These are phyloP conservation scores for Nemania sp. DNA, from an alignment of 2,329 filamentous ascomycete species.

Conservation along the genomic window DNA sequence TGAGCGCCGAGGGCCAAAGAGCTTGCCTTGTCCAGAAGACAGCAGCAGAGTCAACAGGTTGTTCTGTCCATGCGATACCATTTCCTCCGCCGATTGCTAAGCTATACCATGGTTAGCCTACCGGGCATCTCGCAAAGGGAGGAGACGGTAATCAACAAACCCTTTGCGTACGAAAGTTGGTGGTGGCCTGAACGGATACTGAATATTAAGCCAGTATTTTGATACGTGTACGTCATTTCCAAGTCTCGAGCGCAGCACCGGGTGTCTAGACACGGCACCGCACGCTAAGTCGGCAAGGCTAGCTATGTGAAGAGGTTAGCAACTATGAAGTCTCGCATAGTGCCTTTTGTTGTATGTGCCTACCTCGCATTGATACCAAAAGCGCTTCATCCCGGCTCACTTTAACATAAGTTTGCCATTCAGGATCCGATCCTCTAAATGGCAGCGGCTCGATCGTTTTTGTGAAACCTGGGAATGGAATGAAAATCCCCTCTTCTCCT, in stretches of 20 bases:
- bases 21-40: conserved; percentile 61
- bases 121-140: background rate
- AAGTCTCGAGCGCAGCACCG: conserved; percentile 57
- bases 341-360: conserved; percentile 40
- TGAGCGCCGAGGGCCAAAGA: conserved; percentile 66
- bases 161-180: conserved; percentile 70
- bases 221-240: conserved; percentile 63
- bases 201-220: conserved; percentile 70
- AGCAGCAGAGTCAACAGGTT: conserved; percentile 61
- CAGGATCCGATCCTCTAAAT: conserved; percentile 69
- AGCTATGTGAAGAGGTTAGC: conserved; percentile 49
- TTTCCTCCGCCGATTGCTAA: conserved; percentile 59
- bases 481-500: conserved; percentile 63
- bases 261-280: conserved; percentile 57
- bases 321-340: conserved; percentile 9
- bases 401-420: conserved; percentile 71
- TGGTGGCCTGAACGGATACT: conserved; percentile 69
- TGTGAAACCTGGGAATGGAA: conserved; percentile 72
- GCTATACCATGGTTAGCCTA: conserved; percentile 53
- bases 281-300: conserved; percentile 60
- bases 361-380: conserved; percentile 62
- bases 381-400: conserved; percentile 66
- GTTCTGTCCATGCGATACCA: conserved; percentile 62
- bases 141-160: conserved; percentile 56
- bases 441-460: conserved; percentile 60